phyloP scores from a whole-genome alignment of 2,329 filamentous ascomycete genomes.

The Aureobasidium sp. region DNA sequence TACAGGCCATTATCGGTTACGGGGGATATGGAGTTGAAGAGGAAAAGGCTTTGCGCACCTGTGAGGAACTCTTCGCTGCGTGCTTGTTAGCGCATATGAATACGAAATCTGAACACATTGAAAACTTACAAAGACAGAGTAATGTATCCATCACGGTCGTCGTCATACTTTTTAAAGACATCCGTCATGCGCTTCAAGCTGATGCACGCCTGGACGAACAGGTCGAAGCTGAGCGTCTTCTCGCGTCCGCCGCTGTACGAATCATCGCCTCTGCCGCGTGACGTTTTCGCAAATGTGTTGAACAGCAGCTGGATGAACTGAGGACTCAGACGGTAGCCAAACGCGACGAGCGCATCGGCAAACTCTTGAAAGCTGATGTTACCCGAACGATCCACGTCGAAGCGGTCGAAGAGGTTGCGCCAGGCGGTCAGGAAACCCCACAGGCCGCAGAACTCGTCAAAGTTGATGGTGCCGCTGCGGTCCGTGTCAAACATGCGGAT shows the following conservation, averaged over 20 bases:
- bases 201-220: conserved; percentile 97
- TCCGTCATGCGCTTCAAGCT: conserved; percentile 97
- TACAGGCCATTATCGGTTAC: conserved; percentile 44
- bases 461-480: conserved; percentile 79
- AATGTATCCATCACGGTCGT: conserved; percentile 84
- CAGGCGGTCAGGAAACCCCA: conserved; percentile 95
- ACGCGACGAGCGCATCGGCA: conserved; percentile 76
- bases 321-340: conserved; percentile 82
- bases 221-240: conserved; percentile 57
- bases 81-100: conserved; percentile 12
- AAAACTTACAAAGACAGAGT: conserved; percentile 46
- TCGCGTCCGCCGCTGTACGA: conserved; percentile 21
- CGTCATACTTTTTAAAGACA: conserved; percentile 97
- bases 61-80: conserved; percentile 44
- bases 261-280: conserved; percentile 28
- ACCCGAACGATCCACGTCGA: conserved; percentile 78
- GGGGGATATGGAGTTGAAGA: conserved; percentile 44
- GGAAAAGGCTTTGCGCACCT: conserved; percentile 47
- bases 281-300: conserved; percentile 63
- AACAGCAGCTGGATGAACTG: conserved; percentile 81
- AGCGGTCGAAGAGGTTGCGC: conserved; percentile 89
- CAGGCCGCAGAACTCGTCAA: conserved; percentile 90
- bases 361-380: conserved; percentile 84
- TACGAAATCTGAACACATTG: too few species aligned
- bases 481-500: conserved; percentile 98